A percentile compares a stretch with the other conserved stretches of the same genome.
Conservation (phyloP, 257 asterid genomes). For the Solanum habrochaites region DNA sequence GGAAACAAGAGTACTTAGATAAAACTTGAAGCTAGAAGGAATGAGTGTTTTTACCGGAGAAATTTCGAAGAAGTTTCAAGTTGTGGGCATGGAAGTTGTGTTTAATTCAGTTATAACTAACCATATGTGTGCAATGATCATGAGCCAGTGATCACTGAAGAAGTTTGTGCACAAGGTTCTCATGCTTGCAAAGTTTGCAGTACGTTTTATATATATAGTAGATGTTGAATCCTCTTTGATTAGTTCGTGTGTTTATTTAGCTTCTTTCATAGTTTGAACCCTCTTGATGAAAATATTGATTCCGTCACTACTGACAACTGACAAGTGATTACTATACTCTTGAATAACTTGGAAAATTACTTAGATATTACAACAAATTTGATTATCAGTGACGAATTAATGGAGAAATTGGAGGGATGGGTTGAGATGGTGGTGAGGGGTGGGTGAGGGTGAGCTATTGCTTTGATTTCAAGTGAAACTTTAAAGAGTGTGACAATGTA, state of each 20-base stretch:
- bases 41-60: background rate
- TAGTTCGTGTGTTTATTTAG: too few relatives aligned
- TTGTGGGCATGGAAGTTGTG: background rate
- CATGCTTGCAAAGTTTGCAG: background rate
- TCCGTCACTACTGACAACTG: background rate
- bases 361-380: background rate
- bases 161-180: background rate
- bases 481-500: background rate
- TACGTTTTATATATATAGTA: too few relatives aligned
- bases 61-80: background rate
- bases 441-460: constrained; percentile 10
- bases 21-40: background rate
- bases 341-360: background rate
- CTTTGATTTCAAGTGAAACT: constrained; percentile 52
- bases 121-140: background rate
- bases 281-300: too few relatives aligned
- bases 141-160: background rate
- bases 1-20: background rate
- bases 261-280: too few relatives aligned
- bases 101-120: background rate
- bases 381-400: background rate
- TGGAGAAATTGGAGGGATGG: constrained; percentile 22
- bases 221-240: too few relatives aligned
- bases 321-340: background rate
- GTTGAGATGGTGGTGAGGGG: constrained; percentile 45